Evolutionary conservation across 257 asterid genomes (phyloP).

Genomic region (Solanum sitiens): DNA sequence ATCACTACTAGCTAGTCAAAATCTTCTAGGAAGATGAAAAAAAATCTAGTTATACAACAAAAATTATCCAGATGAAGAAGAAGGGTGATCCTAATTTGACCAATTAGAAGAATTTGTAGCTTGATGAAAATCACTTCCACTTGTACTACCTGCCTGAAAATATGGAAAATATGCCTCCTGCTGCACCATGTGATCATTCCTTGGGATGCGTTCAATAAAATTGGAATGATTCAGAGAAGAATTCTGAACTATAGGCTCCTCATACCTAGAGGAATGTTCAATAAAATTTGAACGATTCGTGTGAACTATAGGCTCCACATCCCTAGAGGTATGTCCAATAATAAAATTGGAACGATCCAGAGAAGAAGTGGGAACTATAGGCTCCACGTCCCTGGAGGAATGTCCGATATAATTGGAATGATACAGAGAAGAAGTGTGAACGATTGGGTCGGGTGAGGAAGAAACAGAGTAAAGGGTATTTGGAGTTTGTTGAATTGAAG

Average conservation of each 20-base stretch:
- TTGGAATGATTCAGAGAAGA: not conserved
- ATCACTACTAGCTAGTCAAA: no score
- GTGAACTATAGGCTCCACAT: not conserved
- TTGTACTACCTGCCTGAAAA: not conserved
- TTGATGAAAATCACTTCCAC: not conserved
- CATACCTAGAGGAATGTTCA: not conserved
- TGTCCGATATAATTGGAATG: not conserved
- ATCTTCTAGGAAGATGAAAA: no score
- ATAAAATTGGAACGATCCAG: not conserved
- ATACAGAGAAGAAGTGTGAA: not conserved
- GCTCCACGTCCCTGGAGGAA: not conserved
- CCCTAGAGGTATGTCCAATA: not conserved
- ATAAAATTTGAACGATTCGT: not conserved
- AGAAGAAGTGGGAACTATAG: not conserved
- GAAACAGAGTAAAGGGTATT: not conserved
- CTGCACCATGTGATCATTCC: not conserved
- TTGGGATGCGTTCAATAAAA: not conserved
- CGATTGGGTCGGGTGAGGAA: slow-evolving; percentile 7
- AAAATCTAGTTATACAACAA: no score
- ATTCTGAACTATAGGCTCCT: not conserved
- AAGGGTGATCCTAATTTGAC: slow-evolving; percentile 2
- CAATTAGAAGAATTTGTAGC: not conserved
- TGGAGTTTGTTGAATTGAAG: not conserved
- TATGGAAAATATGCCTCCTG: not conserved
- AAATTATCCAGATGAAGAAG: slow-evolving; percentile 16